Conservation (phyloP, 2,329 filamentous ascomycete genomes). For the Akanthomyces uredinophilus region DNA sequence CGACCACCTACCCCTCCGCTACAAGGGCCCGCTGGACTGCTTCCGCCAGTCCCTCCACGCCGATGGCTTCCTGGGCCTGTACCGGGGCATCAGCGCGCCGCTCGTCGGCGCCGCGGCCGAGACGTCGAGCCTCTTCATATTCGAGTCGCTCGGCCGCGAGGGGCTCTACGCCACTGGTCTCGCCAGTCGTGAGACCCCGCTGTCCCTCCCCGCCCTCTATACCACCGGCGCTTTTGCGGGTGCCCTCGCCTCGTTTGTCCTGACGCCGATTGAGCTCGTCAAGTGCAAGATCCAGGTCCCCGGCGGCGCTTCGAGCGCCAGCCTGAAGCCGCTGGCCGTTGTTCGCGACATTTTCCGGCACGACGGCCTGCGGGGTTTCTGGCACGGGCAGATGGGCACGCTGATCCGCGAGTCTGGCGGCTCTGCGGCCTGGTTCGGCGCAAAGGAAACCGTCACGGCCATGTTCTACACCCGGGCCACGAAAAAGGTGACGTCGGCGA, state of each 20-base stretch:
- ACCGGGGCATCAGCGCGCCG: constrained; percentile 88
- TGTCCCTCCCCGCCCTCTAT: constrained; percentile 72
- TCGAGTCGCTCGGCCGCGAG: constrained; percentile 70
- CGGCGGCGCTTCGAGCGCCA: constrained; percentile 35
- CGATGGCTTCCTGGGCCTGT: constrained; percentile 77
- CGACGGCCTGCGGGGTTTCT: constrained; percentile 81
- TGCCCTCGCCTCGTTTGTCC: constrained; percentile 79
- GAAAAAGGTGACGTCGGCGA: constrained; percentile 32
- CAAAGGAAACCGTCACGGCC: constrained; percentile 73
- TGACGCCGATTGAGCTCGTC: constrained; percentile 93
- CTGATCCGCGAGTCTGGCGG: constrained; percentile 91
- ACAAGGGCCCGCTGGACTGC: constrained; percentile 85
- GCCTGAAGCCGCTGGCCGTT: constrained; percentile 62
- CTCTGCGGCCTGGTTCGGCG: constrained; percentile 90
- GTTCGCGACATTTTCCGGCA: constrained; percentile 76
- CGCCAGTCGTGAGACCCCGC: constrained; percentile 46
- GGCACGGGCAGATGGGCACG: constrained; percentile 91
- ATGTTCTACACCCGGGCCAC: constrained; percentile 60
- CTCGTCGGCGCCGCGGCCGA: constrained; percentile 87
- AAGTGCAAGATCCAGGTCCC: constrained; percentile 98
- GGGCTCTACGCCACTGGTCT: constrained; percentile 52
- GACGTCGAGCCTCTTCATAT: constrained; percentile 88
- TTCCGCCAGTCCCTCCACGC: constrained; percentile 78
- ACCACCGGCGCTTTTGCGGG: constrained; percentile 81
- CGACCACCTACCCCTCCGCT: constrained; percentile 72